phyloP scores from a whole-genome alignment of 768 basidiomycete genomes.

The Lentinula guzmanii region DNA sequence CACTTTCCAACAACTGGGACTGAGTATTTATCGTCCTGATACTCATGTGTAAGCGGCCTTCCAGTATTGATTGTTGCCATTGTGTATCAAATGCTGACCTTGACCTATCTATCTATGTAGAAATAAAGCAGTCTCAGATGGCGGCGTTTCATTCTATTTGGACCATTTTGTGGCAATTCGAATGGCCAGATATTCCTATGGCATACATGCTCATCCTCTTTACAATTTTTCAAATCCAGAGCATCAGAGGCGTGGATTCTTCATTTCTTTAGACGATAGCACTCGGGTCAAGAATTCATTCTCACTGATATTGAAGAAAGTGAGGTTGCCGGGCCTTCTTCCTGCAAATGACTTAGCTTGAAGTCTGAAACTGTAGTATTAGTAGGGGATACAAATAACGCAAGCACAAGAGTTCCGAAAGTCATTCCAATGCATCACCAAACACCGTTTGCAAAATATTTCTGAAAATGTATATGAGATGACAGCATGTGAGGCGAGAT shows the following conservation, averaged over 20 bases:
- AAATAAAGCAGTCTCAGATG: slow-evolving; percentile 38
- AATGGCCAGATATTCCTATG: slow-evolving; percentile 30
- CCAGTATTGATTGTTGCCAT: background rate
- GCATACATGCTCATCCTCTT: slow-evolving; percentile 19
- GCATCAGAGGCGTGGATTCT: slow-evolving; percentile 22
- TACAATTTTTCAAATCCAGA: slow-evolving; percentile 23
- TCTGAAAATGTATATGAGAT: background rate
- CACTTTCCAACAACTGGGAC: slow-evolving; percentile 24
- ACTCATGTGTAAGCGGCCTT: slow-evolving; percentile 33
- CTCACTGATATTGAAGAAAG: slow-evolving; percentile 20
- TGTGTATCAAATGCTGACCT: background rate
- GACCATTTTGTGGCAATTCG: slow-evolving; percentile 31
- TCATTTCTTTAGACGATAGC: slow-evolving; percentile 19
- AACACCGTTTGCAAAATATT: background rate
- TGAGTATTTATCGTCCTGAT: slow-evolving; percentile 37
- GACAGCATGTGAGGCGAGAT: no score
- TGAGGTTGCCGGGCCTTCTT: slow-evolving; percentile 11
- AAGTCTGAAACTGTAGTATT: background rate
- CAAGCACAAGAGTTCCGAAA: background rate
- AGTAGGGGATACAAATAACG: background rate
- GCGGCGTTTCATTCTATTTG: slow-evolving; percentile 30
- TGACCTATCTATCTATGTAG: slow-evolving; percentile 14
- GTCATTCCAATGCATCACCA: background rate
- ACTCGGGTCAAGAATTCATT: slow-evolving; percentile 19
- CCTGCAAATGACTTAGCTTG: background rate